Evolutionary conservation across 768 basidiomycete genomes (phyloP).

Genomic region (Pleurotus pulmonarius): DNA sequence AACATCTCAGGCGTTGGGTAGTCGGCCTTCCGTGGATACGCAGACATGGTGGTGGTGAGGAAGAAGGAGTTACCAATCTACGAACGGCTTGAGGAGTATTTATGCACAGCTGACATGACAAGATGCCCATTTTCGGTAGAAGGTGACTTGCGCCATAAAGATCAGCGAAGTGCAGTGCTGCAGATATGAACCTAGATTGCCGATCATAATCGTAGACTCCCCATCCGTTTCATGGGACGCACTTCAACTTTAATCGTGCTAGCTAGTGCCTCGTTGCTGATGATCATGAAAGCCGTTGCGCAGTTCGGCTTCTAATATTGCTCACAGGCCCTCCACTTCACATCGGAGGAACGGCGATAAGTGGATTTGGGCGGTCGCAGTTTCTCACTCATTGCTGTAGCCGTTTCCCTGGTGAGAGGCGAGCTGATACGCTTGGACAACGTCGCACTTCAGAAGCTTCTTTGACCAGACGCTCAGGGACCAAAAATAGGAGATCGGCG

Average conservation of each 20-base stretch:
- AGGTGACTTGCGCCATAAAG: neutral
- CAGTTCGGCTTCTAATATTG: neutral
- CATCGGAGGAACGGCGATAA: neutral
- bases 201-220: slow-evolving; percentile 8
- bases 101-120: slow-evolving; percentile 2
- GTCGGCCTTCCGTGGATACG: slow-evolving; percentile 2
- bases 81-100: neutral
- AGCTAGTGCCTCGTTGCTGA: slow-evolving; percentile 2
- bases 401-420: slow-evolving; percentile 1
- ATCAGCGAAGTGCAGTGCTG: slow-evolving; percentile 4
- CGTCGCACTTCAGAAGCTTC: too few relatives aligned
- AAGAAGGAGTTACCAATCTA: neutral
- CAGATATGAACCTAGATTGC: slow-evolving; percentile 2
- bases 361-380: neutral
- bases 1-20: slow-evolving; percentile 8
- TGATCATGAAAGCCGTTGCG: neutral
- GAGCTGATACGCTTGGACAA: neutral
- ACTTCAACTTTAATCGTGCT: neutral
- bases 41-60: neutral
- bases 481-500: too few relatives aligned
- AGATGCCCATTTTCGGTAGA: neutral
- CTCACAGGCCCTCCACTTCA: neutral
- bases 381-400: slow-evolving; percentile 1
- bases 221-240: neutral
- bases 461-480: too few relatives aligned